Base-by-base conservation (phyloP, 371 early-diverging fungal genomes). In the Coemansia sp. region DNA sequence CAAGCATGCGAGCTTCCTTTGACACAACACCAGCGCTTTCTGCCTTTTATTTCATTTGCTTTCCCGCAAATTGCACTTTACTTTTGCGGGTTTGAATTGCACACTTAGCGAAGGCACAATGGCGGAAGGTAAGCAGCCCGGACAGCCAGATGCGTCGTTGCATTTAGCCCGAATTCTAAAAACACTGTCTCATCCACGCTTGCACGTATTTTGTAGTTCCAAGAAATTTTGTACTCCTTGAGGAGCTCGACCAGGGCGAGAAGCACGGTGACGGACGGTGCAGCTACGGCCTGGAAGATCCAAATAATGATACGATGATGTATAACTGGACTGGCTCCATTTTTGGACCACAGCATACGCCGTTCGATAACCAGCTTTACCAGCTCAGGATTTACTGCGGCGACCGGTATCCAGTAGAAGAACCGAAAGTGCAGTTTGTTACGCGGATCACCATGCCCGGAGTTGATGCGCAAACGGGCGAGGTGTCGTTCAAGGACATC, bases 161-260 rank as follows among this genome's bases (percentile, higher is more conserved):
- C 26, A 26, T 26, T 26, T 26, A 26, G 26, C 26, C 26, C 26
- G 26, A 26, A 26, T 26, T 26, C 26, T 26, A 26, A 26, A 26
- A 26, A 26, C 26, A 26, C 43, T 43, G 43, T 5, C 43, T 43
- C 13, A 42, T 16, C 43, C 13, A n/a, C 43, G 13, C 43, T 49
- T 49, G 30, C 31, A 26, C 31, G 26, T 49, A 26, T 20, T 20
- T 52, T 55, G 55, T 78, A 73, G 80, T 95, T 68, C 98, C 98
- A 60, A 90, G 98, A 66, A 97, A 94, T 81, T 97, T 98, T 79
- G 88, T 92, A 67, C 87, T 98, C 62, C 83, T 98, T 49, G 96
- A 94, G 77, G 98, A 98, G 80, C 87, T 97, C 45, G 98, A 98
- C 79, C 93, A 93, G 78, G 95, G 95, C 60, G 97, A 98, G 76